These are phyloP conservation scores for Lasiosphaeriaceae sp. DNA, from an alignment of 495 filamentous ascomycete genomes.

Conservation along the genomic window DNA sequence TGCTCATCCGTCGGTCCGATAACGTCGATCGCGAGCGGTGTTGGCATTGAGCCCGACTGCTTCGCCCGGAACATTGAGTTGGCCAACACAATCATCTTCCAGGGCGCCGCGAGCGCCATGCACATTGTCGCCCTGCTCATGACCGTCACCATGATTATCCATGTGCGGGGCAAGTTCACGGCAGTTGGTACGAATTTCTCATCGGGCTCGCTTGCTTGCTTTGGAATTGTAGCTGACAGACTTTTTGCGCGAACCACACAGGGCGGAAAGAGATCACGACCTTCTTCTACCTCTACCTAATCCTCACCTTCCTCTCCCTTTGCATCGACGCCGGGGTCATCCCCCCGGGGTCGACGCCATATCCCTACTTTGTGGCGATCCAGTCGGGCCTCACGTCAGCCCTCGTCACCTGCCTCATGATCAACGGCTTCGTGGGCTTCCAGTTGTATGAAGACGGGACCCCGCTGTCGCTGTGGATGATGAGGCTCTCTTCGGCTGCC, in stretches of 20 bases:
- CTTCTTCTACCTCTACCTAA: conserved; percentile 96
- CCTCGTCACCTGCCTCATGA: conserved; percentile 79
- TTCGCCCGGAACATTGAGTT: conserved; percentile 93
- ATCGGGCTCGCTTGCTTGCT: too few relatives aligned
- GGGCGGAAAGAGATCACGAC: conserved; percentile 96
- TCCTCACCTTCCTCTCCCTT: conserved; percentile 82
- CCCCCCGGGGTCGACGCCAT: conserved; percentile 72
- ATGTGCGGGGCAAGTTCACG: conserved; percentile 96
- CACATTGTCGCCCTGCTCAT: conserved; percentile 89
- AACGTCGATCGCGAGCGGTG: conserved; percentile 58
- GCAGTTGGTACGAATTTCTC: conserved; percentile 80
- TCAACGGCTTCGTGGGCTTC: conserved; percentile 98
- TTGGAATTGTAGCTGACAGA: background rate
- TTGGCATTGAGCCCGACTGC: conserved; percentile 84
- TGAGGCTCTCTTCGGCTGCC: conserved; percentile 68
- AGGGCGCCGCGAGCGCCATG: conserved; percentile 84
- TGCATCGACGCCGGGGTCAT: conserved; percentile 91
- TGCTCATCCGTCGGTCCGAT: conserved; percentile 74
- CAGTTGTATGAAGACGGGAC: conserved; percentile 99
- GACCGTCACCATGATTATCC: conserved; percentile 94
- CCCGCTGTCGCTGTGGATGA: conserved; percentile 86
- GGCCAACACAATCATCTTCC: conserved; percentile 97
- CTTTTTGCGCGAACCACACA: conserved; percentile 35
- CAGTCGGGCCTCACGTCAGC: conserved; percentile 91
- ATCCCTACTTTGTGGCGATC: conserved; percentile 86